Evolutionary conservation across 2,329 filamentous ascomycete species (phyloP).

Genomic region (Fusarium graminum): DNA sequence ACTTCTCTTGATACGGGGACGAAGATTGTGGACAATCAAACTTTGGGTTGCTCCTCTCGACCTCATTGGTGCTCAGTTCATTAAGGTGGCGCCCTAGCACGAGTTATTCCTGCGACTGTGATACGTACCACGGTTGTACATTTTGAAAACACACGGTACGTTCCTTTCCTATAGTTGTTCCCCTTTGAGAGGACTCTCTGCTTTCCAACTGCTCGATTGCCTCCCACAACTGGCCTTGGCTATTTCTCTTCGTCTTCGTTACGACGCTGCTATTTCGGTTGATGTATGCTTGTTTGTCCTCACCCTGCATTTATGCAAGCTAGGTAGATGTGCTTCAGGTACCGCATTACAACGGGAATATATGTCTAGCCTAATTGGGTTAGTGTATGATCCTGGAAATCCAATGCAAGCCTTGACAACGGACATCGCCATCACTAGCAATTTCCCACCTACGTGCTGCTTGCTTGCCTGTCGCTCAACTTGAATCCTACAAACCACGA

Average conservation of each 20-base stretch:
- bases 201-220: constrained; percentile 9
- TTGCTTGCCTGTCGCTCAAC: constrained; percentile 37
- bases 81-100: constrained; percentile 44
- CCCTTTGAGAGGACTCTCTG: constrained; percentile 5
- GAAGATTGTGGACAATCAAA: constrained; percentile 41
- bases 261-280: constrained; percentile 25
- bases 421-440: constrained; percentile 52
- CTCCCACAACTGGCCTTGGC: background rate
- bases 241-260: constrained; percentile 1
- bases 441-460: constrained; percentile 55
- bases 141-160: constrained; percentile 33
- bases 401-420: constrained; percentile 43
- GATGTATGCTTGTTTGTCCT: constrained; percentile 22
- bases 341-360: constrained; percentile 39
- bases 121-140: constrained; percentile 42
- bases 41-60: constrained; percentile 30
- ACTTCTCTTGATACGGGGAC: constrained; percentile 34
- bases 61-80: constrained; percentile 43
- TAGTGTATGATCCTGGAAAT: constrained; percentile 42
- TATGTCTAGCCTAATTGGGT: constrained; percentile 40
- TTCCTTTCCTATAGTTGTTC: constrained; percentile 12
- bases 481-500: constrained; percentile 41
- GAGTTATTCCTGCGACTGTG: constrained; percentile 39
- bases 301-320: constrained; percentile 30
- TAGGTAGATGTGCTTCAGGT: constrained; percentile 43